Conservation (phyloP, 1,284 basidiomycete genomes). For the Leucoagaricus sp. region DNA sequence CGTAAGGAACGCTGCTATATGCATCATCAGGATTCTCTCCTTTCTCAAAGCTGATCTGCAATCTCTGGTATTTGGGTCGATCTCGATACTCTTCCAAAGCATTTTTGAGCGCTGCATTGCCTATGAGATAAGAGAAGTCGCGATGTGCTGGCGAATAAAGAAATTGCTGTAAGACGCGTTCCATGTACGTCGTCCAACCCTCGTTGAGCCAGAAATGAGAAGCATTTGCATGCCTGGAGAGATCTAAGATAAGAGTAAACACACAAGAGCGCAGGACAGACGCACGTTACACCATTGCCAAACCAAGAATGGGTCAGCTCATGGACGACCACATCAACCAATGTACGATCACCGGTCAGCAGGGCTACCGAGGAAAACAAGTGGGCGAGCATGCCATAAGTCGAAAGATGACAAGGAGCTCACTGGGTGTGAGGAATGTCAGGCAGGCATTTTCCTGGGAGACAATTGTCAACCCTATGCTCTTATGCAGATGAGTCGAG, state of each 20-base stretch:
- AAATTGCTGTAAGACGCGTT: constrained; percentile 78
- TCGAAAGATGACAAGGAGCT: constrained; percentile 22
- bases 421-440: constrained; percentile 87
- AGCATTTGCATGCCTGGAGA: constrained; percentile 60
- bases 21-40: constrained; percentile 91
- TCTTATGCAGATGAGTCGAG: neutral
- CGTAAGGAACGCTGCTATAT: constrained; percentile 53
- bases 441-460: constrained; percentile 79
- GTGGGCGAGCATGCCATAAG: neutral
- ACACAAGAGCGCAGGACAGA: constrained; percentile 10
- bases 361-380: constrained; percentile 50
- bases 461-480: constrained; percentile 4
- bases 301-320: constrained; percentile 84
- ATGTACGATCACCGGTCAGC: constrained; percentile 79
- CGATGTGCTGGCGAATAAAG: constrained; percentile 82
- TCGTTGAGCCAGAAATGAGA: constrained; percentile 93
- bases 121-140: constrained; percentile 81
- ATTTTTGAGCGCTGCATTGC: constrained; percentile 73
- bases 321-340: constrained; percentile 87
- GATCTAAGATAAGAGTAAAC: neutral
- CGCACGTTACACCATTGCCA: constrained; percentile 82
- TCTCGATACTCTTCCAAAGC: constrained; percentile 66
- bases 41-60: constrained; percentile 82
- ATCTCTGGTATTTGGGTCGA: constrained; percentile 77
- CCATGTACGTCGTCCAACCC: constrained; percentile 94